Conservation (phyloP, 768 basidiomycete genomes). For the Lentinula raphanica region DNA sequence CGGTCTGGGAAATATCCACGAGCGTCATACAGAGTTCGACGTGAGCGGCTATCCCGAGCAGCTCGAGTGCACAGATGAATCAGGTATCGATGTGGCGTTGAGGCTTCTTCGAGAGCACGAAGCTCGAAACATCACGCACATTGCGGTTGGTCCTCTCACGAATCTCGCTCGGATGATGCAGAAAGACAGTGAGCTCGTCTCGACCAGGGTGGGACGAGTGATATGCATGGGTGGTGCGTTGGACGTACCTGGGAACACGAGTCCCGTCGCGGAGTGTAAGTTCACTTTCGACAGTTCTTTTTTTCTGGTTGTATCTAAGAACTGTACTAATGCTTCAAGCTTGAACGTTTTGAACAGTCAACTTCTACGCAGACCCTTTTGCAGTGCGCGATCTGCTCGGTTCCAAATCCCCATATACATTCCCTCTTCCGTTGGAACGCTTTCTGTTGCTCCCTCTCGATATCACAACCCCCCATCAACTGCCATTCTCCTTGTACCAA, state of each 20-base stretch:
- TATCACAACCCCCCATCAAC: conserved; percentile 73
- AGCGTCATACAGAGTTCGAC: conserved; percentile 63
- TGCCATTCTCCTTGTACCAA: conserved; percentile 66
- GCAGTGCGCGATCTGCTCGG: conserved; percentile 69
- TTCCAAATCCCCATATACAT: conserved; percentile 31
- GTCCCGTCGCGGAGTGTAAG: conserved; percentile 80
- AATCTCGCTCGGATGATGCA: conserved; percentile 69
- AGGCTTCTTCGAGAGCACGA: conserved; percentile 50
- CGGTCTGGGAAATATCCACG: conserved; percentile 56
- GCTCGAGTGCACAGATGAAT: conserved; percentile 38
- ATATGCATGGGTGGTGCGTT: conserved; percentile 92
- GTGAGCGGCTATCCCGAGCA: conserved; percentile 24
- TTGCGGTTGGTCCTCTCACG: conserved; percentile 74
- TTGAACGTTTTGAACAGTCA: too few species aligned
- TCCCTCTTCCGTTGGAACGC: conserved; percentile 65
- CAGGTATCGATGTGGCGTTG: conserved; percentile 50
- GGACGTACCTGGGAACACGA: conserved; percentile 86
- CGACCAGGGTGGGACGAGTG: conserved; percentile 62
- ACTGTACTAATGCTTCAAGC: neutral
- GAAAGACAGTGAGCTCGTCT: conserved; percentile 46
- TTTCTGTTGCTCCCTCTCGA: conserved; percentile 75
- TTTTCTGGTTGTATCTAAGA: neutral
- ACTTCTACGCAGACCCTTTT: conserved; percentile 83
- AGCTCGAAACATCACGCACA: conserved; percentile 56
- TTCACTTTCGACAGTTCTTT: conserved; percentile 7